A percentile compares a stretch with the other conserved stretches of the same genome.
These are phyloP conservation scores for Parachlorella kessleri DNA, from an alignment of 139 green algal genomes.

Conservation along the genomic window DNA sequence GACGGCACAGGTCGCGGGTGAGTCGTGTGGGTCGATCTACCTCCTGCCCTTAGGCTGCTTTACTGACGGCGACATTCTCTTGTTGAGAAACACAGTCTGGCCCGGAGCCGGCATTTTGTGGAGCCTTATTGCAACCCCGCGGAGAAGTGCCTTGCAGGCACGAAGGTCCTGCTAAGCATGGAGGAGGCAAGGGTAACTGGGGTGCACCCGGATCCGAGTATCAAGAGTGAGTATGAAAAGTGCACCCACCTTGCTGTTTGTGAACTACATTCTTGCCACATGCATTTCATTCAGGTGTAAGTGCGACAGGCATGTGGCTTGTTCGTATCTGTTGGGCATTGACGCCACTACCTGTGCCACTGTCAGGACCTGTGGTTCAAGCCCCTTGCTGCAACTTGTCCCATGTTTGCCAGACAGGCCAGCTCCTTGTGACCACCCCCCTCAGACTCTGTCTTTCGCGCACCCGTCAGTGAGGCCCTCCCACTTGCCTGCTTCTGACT, in stretches of 20 bases:
- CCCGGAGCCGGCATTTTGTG: neutral
- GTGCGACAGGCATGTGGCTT: neutral
- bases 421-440: too few relatives aligned
- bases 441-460: too few relatives aligned
- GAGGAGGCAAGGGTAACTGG: constrained; percentile 78
- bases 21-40: constrained; percentile 29
- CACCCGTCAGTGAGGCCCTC: too few relatives aligned
- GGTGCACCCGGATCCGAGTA: constrained; percentile 35
- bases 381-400: neutral
- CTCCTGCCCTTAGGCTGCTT: too few relatives aligned
- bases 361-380: neutral
- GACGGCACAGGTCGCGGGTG: constrained; percentile 73
- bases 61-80: too few relatives aligned
- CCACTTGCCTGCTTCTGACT: too few relatives aligned
- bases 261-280: neutral
- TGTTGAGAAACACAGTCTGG: neutral
- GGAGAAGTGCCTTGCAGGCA: constrained; percentile 43
- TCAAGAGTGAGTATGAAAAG: neutral
- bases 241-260: neutral
- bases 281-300: neutral
- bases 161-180: constrained; percentile 66
- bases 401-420: too few relatives aligned
- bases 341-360: neutral
- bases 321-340: neutral
- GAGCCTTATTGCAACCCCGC: neutral